Evolutionary conservation across 2,329 filamentous ascomycete species (phyloP).

Genomic region (Teratosphaeria viscida): DNA sequence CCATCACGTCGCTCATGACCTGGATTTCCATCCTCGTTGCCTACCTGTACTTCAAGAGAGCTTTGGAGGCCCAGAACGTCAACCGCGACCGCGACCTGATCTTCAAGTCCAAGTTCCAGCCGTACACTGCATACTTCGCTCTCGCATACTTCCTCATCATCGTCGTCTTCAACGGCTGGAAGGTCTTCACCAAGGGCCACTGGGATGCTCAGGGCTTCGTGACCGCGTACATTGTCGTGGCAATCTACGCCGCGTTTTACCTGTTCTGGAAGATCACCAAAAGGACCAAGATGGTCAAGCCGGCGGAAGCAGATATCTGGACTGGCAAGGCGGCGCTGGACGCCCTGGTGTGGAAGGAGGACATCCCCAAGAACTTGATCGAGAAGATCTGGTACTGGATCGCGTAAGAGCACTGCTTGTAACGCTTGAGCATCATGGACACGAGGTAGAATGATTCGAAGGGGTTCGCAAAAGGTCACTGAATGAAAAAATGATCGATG

Average conservation of each 20-base stretch:
- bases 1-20: constrained; percentile 25
- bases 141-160: constrained; percentile 50
- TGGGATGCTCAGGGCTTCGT: constrained; percentile 8
- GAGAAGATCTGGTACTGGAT: constrained; percentile 42
- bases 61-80: constrained; percentile 13
- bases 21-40: constrained; percentile 21
- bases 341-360: constrained; percentile 35
- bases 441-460: neutral
- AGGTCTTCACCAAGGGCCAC: constrained; percentile 43
- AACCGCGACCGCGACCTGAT: constrained; percentile 31
- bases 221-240: constrained; percentile 9
- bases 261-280: constrained; percentile 56
- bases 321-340: constrained; percentile 38
- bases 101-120: constrained; percentile 38
- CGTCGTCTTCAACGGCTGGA: constrained; percentile 55
- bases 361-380: constrained; percentile 31
- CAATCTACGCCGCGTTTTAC: constrained; percentile 37
- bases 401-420: constrained; percentile 7
- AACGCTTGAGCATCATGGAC: neutral
- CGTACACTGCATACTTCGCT: constrained; percentile 48
- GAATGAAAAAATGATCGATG: neutral
- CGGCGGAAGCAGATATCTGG: constrained; percentile 35
- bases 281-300: constrained; percentile 43
- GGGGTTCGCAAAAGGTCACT: neutral
- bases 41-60: constrained; percentile 18